A percentile compares a stretch with the other conserved stretches of the same genome.
Conservation (phyloP, 768 basidiomycete species). For the Baorangia bicolor region DNA sequence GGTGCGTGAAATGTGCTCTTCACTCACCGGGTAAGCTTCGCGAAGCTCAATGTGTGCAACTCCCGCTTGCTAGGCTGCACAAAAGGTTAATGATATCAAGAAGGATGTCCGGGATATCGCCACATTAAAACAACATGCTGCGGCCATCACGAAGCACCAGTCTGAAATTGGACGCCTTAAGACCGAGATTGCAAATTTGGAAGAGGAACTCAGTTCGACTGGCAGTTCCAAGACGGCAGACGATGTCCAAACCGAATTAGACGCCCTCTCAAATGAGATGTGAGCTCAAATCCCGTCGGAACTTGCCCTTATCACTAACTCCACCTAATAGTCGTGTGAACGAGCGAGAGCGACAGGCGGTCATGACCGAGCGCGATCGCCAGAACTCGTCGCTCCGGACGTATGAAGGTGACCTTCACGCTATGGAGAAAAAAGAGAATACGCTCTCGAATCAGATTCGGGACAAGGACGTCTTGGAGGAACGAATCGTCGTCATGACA, state of each 20-base stretch:
- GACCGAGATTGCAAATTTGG: conserved; percentile 60
- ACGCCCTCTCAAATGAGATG: conserved; percentile 62
- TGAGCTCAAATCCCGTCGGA: conserved; percentile 36
- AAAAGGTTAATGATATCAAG: conserved; percentile 52
- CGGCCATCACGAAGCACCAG: conserved; percentile 55
- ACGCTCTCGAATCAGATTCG: conserved; percentile 55
- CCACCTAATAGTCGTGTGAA: conserved; percentile 50
- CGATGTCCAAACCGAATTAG: conserved; percentile 80
- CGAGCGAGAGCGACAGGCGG: conserved; percentile 59
- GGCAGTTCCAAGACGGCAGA: conserved; percentile 82
- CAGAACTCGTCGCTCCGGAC: conserved; percentile 50
- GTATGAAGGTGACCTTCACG: conserved; percentile 60
- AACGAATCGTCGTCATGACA: conserved; percentile 56
- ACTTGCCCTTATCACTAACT: background rate
- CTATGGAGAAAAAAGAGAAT: conserved; percentile 60
- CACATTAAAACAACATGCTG: conserved; percentile 59
- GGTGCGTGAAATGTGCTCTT: conserved; percentile 38
- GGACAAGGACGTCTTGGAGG: conserved; percentile 57
- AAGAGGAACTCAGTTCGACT: conserved; percentile 64
- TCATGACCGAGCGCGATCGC: conserved; percentile 62
- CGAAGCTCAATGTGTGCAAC: background rate
- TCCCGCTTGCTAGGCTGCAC: conserved; percentile 42
- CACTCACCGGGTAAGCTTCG: background rate
- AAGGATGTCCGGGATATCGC: conserved; percentile 60
- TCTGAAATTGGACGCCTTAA: conserved; percentile 58